A percentile compares a stretch with the other conserved stretches of the same genome.
These are phyloP conservation scores for Cyclotella baltica DNA, from an alignment of 108 stramenopile genomes.

Conservation along the genomic window DNA sequence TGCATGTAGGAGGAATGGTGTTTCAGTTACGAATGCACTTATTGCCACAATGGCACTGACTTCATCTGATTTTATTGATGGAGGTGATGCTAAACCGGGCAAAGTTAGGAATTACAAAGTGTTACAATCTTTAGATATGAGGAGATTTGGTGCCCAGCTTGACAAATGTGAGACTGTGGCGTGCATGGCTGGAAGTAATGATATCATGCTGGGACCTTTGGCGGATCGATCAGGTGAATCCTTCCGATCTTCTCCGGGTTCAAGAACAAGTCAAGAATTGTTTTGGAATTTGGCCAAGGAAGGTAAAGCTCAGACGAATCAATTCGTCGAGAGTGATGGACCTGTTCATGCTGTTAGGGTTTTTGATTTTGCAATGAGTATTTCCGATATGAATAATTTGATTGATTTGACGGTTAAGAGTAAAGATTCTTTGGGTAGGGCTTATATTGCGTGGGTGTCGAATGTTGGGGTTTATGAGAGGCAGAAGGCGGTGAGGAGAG, in stretches of 20 bases:
- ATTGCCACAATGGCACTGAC: conserved; percentile 79
- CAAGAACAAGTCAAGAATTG: conserved; percentile 27
- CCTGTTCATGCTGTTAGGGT: conserved; percentile 82
- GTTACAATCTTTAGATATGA: conserved; percentile 87
- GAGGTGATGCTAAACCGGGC: conserved; percentile 44
- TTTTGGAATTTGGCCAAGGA: conserved; percentile 84
- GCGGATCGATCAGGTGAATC: conserved; percentile 67
- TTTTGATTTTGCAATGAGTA: conserved; percentile 88
- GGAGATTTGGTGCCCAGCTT: conserved; percentile 75
- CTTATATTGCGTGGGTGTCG: conserved; percentile 85
- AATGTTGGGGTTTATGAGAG: conserved; percentile 88
- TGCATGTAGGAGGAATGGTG: conserved; percentile 73
- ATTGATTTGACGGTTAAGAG: conserved; percentile 83
- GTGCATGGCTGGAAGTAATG: conserved; percentile 86
- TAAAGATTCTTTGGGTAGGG: conserved; percentile 83
- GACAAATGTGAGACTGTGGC: conserved; percentile 83
- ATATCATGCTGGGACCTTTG: conserved; percentile 85
- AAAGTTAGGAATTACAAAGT: conserved; percentile 86
- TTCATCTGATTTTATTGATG: conserved; percentile 80
- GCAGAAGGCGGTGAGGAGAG: conserved; percentile 66
- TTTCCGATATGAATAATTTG: conserved; percentile 84
- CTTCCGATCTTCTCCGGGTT: conserved; percentile 51
- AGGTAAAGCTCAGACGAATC: conserved; percentile 68
- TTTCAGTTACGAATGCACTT: conserved; percentile 81
- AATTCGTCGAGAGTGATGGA: conserved; percentile 72